Conservation (phyloP, 768 basidiomycete species). For the Pisolithus tinctorius region DNA sequence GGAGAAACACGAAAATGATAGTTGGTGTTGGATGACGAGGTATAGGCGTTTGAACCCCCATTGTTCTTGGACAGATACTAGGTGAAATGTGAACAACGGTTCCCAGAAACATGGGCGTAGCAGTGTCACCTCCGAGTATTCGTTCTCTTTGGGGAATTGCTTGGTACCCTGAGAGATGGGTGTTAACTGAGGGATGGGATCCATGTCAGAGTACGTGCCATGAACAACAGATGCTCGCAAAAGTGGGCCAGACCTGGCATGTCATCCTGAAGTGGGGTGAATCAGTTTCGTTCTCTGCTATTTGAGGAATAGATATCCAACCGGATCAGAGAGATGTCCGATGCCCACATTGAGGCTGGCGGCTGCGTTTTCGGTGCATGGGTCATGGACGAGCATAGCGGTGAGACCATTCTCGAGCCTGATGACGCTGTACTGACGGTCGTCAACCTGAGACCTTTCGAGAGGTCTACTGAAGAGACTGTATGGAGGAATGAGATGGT, state of each 20-base stretch:
- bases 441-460: slow-evolving; percentile 69
- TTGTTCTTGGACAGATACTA: slow-evolving; percentile 78
- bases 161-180: slow-evolving; percentile 55
- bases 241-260: slow-evolving; percentile 93
- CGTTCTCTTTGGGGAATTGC: slow-evolving; percentile 87
- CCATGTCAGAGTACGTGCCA: slow-evolving; percentile 47
- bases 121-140: slow-evolving; percentile 71
- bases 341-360: slow-evolving; percentile 93
- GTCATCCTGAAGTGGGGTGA: slow-evolving; percentile 46
- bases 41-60: slow-evolving; percentile 89
- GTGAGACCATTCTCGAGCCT: slow-evolving; percentile 86
- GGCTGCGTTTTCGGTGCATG: slow-evolving; percentile 86
- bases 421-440: slow-evolving; percentile 75
- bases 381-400: slow-evolving; percentile 77
- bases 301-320: slow-evolving; percentile 30
- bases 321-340: slow-evolving; percentile 90
- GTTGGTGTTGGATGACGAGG: slow-evolving; percentile 86
- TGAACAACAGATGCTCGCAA: slow-evolving; percentile 93
- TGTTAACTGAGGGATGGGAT: background rate
- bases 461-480: slow-evolving; percentile 53
- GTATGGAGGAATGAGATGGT: slow-evolving; percentile 34
- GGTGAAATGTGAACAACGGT: background rate
- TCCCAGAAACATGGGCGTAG: background rate
- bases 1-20: slow-evolving; percentile 74
- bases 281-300: background rate